Evolutionary conservation across 371 early-diverging fungal genomes (phyloP), one percentile per base, ranked within the genome.

Genomic region (Synchytrium microbalum): DNA sequence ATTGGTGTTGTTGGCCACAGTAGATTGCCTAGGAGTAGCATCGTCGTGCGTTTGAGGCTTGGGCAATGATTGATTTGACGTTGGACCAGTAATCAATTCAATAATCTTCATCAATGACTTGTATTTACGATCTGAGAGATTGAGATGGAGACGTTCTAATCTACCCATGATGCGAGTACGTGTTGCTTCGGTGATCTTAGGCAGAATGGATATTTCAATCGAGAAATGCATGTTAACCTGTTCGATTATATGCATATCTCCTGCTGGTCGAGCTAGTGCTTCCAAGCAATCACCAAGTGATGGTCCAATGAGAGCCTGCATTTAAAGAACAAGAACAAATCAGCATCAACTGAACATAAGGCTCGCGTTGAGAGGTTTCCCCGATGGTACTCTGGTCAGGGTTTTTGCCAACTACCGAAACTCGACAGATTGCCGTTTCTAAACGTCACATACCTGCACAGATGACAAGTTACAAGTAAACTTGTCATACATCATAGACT

Each of bases 101-200:
- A 87, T 80, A 33, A 92, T 80, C 14, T 80, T 79, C 95, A 95
- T 95, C 13, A 95, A 75, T 0, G 88, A 85, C 64, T 88, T 88
- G 81, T 97, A 96, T 73, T 96, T 96, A 28, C 85, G 83, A 66
- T 96, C 94, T 0, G 96, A 95, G 59, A 98, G 84, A 69, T 92
- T 94, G 64, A 96, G 79, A 60, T 92, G 85, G 3, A 98, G 74
- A 26, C 90, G 69, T 0, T 96, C 95, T 58, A 98, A 73, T 23
- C 88, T 84, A 25, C 95, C 96, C 23, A 88, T 83, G 0, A 98
- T 73, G 54, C 84, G 83, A 62, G 92, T 81, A 61, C 84, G 82
- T 31, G 94, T 79, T 65, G 92, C 73, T 29, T 91, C 84, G 38
- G 84, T 65, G 0, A 86, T 80, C 61, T 92, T 86, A 3, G 88